Evolutionary conservation across 257 asterid genomes (phyloP).

Genomic region (Solanum clarkiae): DNA sequence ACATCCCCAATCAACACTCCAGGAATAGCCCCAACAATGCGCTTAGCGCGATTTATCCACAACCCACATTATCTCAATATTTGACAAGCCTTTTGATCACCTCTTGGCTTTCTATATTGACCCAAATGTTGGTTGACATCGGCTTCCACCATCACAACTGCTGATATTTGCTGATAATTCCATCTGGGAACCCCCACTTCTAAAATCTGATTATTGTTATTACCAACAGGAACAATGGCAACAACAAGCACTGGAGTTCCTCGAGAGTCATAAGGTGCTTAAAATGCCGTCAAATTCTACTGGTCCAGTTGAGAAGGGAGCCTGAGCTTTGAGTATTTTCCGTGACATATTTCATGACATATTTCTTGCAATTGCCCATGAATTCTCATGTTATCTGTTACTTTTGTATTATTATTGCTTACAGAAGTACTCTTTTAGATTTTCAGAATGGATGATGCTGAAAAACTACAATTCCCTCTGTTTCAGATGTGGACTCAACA

Average conservation of each 20-base stretch:
- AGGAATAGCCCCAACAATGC: constrained; percentile 71
- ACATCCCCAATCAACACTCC: constrained; percentile 67
- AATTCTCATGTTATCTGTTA: too few relatives aligned
- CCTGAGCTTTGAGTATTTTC: constrained; percentile 52
- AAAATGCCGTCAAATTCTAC: constrained; percentile 14
- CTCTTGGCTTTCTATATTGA: constrained; percentile 26
- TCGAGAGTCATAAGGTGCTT: constrained; percentile 39
- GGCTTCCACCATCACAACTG: constrained; percentile 34
- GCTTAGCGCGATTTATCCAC: constrained; percentile 70
- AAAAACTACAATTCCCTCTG: too few relatives aligned
- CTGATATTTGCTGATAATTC: constrained; percentile 37
- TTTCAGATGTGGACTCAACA: too few relatives aligned
- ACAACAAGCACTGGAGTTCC: constrained; percentile 65
- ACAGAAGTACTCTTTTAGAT: too few relatives aligned
- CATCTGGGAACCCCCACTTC: constrained; percentile 19
- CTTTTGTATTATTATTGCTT: too few relatives aligned
- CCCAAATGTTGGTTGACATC: constrained; percentile 13
- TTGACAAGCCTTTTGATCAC: constrained; percentile 59
- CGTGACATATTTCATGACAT: constrained; percentile 41
- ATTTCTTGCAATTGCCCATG: constrained; percentile 45
- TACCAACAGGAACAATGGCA: constrained; percentile 37
- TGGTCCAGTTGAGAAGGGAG: constrained; percentile 39
- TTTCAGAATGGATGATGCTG: too few relatives aligned
- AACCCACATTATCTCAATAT: constrained; percentile 39
- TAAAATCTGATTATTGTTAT: constrained; percentile 17